phyloP scores from a whole-genome alignment of 495 filamentous ascomycete species.

The Venustampulla echinocandica region DNA sequence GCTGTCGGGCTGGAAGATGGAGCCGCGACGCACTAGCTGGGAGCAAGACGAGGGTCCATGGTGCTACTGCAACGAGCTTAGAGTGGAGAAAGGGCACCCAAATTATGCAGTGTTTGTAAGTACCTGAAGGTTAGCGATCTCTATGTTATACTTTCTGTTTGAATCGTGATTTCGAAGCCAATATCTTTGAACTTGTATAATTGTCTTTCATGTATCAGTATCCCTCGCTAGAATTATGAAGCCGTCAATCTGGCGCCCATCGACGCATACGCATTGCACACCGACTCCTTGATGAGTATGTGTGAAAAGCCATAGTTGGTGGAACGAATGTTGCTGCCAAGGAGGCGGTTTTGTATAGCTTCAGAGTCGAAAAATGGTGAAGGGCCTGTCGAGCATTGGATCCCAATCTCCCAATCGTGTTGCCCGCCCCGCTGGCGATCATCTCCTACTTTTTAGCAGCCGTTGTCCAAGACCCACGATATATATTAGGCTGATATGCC shows the following conservation, averaged over 20 bases:
- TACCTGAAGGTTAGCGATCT: constrained; percentile 21
- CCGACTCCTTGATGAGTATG: not conserved
- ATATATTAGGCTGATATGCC: constrained; percentile 8
- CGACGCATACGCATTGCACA: too few species aligned
- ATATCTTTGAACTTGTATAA: too few species aligned
- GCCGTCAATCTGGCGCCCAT: too few species aligned
- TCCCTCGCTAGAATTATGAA: too few species aligned
- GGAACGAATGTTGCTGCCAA: constrained; percentile 5
- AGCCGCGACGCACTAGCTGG: constrained; percentile 5
- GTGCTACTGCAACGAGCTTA: not conserved
- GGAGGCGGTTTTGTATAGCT: too few species aligned
- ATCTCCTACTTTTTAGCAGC: constrained; percentile 8
- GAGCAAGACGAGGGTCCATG: constrained; percentile 1
- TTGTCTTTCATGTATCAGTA: too few species aligned
- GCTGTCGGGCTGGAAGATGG: too few species aligned
- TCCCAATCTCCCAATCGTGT: too few species aligned
- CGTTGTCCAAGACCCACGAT: not conserved
- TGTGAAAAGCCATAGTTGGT: constrained; percentile 7
- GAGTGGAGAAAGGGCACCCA: not conserved
- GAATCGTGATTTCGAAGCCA: not conserved
- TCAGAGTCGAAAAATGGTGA: too few species aligned
- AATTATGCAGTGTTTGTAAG: constrained; percentile 16
- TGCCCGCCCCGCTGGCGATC: too few species aligned
- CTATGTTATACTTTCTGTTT: constrained; percentile 9
- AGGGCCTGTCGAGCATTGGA: too few species aligned